These are phyloP conservation scores for Miscanthus sacchariflorus DNA, from an alignment of 202 grass and related monocot genomes.

Conservation along the genomic window DNA sequence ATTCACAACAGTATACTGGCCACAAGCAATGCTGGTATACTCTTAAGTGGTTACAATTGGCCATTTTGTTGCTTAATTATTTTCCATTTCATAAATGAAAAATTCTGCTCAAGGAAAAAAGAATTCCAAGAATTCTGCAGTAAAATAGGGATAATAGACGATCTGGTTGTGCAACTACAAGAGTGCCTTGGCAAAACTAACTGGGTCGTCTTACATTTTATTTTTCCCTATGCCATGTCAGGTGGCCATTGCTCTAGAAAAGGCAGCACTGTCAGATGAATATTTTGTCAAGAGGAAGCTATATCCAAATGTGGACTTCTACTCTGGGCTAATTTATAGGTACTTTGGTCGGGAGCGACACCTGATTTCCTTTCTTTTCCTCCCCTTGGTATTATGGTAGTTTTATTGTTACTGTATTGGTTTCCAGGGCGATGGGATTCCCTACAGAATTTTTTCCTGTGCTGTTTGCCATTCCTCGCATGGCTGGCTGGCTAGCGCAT, in stretches of 20 bases:
- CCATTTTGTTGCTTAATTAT: conserved; percentile 10
- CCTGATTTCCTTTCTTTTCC: background rate
- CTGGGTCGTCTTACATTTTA: conserved; percentile 6
- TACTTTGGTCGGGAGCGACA: conserved; percentile 34
- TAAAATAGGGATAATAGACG: conserved; percentile 3
- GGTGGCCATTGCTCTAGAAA: conserved; percentile 96
- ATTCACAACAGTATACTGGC: background rate
- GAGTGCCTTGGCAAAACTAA: conserved; percentile 25
- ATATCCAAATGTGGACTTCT: conserved; percentile 99
- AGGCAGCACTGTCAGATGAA: conserved; percentile 92
- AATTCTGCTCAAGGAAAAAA: background rate
- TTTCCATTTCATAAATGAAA: background rate
- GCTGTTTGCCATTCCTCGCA: conserved; percentile 88
- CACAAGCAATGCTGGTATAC: background rate
- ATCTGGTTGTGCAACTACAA: background rate
- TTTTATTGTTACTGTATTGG: conserved; percentile 14
- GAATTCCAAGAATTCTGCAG: background rate
- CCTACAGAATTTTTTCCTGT: conserved; percentile 95
- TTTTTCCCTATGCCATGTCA: conserved; percentile 36
- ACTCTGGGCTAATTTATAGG: conserved; percentile 98
- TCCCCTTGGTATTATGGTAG: background rate
- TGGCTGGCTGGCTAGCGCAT: conserved; percentile 95
- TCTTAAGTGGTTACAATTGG: background rate
- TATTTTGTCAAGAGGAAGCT: conserved; percentile 98
- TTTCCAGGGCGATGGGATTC: conserved; percentile 94